Evolutionary conservation across 768 basidiomycete species (phyloP), one percentile per base, ranked within the genome.

Genomic region (Termitomyces heimii): DNA sequence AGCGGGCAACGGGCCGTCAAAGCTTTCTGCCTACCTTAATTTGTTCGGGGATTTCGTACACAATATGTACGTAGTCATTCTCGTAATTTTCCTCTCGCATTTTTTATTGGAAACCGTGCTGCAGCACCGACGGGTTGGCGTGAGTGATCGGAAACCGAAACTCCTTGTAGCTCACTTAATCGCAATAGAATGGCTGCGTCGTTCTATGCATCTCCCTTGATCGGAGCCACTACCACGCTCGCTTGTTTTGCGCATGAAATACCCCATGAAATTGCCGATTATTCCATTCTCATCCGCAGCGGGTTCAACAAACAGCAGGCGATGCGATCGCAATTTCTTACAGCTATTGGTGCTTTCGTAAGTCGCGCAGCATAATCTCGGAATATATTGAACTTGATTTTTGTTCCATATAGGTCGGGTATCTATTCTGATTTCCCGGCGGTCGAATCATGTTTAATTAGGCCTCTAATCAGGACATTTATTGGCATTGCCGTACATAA

Each of bases 161-260:
- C 39, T 57, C 28, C 14, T 28, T 16, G 45, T 53, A 0, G 47
- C 26, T 35, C 26, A 40, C 54, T 22, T 26, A 31, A 35, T 50
- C 53, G 18, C 26, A 58, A 37, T 62, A 93, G 92, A 32, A 94
- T 96, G 90, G 89, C 92, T 16, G 93, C 94, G 53, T 93, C 92
- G n/a, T 96, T 95, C 77, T 95, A 95, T 69, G 92, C 92, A n/a
- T 92, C 90, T 34, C 94, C 94, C 3, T 76, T 94, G 57, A 92
- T 96, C 60, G 94, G 94, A 43, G 93, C 94, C 35, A 94, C 93
- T 43, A 95, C 93, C 3, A 94, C 93, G n/a, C 79, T 96, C 46
- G 94, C 94, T 26, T 95, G 93, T 67, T 96, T 95, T 66, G 92
- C 91, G 2, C 92, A 96, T 69, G 93, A 96, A 72, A 95, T 96